Conservation (phyloP, 306 rosid genomes). For the Lathyrus tuberosus region DNA sequence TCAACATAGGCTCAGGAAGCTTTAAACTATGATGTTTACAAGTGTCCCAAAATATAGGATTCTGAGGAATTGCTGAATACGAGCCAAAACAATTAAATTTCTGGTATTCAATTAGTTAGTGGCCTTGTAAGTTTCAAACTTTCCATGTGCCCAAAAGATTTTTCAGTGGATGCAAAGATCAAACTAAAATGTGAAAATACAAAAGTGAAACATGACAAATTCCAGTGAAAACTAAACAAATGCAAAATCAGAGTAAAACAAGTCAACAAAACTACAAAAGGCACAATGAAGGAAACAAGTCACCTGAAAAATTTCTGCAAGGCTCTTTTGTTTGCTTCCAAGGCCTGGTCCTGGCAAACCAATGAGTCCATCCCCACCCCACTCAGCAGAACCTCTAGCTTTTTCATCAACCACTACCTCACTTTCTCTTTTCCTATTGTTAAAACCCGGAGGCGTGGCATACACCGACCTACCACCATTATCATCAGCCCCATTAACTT, state of each 20-base stretch:
- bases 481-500: constrained; percentile 59
- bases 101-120: not conserved
- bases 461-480: constrained; percentile 58
- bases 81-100: constrained; percentile 7
- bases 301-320: constrained; percentile 96
- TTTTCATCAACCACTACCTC: constrained; percentile 44
- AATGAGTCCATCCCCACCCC: constrained; percentile 87
- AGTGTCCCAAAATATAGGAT: not conserved
- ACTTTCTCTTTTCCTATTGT: constrained; percentile 57
- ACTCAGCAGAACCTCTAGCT: constrained; percentile 49
- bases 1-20: constrained; percentile 3
- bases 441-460: constrained; percentile 78
- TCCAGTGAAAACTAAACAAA: constrained; percentile 4
- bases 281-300: not conserved
- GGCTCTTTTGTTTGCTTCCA: constrained; percentile 78
- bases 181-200: constrained; percentile 7
- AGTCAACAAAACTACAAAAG: not conserved
- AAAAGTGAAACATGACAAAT: not conserved
- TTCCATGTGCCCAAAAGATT: not conserved
- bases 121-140: not conserved
- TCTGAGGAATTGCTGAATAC: not conserved
- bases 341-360: constrained; percentile 87
- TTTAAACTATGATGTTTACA: not conserved
- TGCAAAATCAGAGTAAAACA: constrained; percentile 2
- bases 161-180: constrained; percentile 5